Evolutionary conservation across 148 eudicot species (phyloP).

Genomic region (Nepenthes gracilis): DNA sequence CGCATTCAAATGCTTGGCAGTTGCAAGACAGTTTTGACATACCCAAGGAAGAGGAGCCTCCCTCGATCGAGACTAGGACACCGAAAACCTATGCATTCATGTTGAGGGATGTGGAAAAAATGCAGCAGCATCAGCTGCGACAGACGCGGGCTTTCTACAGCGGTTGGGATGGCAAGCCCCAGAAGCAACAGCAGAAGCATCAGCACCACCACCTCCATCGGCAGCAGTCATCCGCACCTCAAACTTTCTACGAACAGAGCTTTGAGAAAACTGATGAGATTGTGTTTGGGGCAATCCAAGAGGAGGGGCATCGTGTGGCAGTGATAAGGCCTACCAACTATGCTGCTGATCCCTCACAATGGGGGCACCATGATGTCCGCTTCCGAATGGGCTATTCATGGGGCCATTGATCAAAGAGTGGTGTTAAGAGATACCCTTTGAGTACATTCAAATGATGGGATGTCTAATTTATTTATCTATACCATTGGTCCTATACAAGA

Average conservation of each 20-base stretch:
- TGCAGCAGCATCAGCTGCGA: constrained; percentile 54
- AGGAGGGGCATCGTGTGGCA: constrained; percentile 25
- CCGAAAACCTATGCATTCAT: constrained; percentile 88
- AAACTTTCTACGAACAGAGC: constrained; percentile 79
- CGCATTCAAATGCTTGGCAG: constrained; percentile 44
- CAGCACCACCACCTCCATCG: constrained; percentile 53
- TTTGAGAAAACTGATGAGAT: constrained; percentile 58
- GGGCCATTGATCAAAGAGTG: constrained; percentile 16
- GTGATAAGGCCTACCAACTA: constrained; percentile 64
- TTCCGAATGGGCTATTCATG: constrained; percentile 23
- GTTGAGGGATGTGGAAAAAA: constrained; percentile 72
- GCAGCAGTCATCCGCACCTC: constrained; percentile 44
- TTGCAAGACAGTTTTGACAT: constrained; percentile 79
- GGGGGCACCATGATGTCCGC: constrained; percentile 19
- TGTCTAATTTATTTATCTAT: no score
- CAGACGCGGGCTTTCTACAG: constrained; percentile 61
- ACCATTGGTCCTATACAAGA: no score
- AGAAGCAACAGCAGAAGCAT: constrained; percentile 20
- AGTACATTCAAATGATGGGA: no score
- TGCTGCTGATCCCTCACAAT: constrained; percentile 18
- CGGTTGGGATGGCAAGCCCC: constrained; percentile 49
- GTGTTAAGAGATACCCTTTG: no score
- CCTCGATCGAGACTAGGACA: constrained; percentile 61
- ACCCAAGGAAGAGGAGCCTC: constrained; percentile 82
- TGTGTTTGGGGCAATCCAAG: constrained; percentile 91